phyloP scores from a whole-genome alignment of 306 rosid genomes.

The Lotus japonicus region DNA sequence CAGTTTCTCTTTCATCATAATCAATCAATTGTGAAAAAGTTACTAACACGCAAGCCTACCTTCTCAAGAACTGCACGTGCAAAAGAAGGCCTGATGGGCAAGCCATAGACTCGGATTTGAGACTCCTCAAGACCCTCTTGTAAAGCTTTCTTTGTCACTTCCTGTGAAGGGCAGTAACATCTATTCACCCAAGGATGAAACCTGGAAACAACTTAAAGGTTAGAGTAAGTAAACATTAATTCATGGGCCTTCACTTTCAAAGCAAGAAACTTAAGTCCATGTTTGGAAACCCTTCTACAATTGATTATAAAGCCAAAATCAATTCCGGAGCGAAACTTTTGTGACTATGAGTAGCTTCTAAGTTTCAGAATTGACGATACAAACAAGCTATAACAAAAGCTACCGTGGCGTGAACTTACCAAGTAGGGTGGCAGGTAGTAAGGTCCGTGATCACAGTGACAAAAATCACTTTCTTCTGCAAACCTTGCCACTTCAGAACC shows the following conservation, averaged over 20 bases:
- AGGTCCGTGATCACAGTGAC: conserved; percentile 91
- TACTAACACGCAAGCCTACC: conserved; percentile 16
- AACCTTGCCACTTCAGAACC: conserved; percentile 99
- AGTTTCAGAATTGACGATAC: too few relatives aligned
- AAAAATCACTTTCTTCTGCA: conserved; percentile 84
- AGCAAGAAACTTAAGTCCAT: background rate
- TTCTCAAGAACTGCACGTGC: conserved; percentile 80
- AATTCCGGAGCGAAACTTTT: too few relatives aligned
- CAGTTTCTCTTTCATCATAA: too few relatives aligned
- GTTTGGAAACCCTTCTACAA: too few relatives aligned
- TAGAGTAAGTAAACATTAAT: conserved; percentile 5
- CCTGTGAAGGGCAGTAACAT: conserved; percentile 87
- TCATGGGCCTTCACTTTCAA: background rate
- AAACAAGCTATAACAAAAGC: too few relatives aligned
- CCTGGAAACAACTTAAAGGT: conserved; percentile 42
- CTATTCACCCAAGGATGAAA: conserved; percentile 94
- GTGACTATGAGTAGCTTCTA: too few relatives aligned
- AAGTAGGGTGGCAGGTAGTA: conserved; percentile 86
- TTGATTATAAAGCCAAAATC: too few relatives aligned
- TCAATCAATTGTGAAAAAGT: too few relatives aligned
- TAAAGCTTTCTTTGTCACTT: conserved; percentile 77
- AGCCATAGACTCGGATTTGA: conserved; percentile 62
- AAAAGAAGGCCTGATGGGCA: conserved; percentile 94
- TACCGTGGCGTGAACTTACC: conserved; percentile 69
- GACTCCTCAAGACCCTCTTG: conserved; percentile 76